A percentile compares a stretch with the other conserved stretches of the same genome.
These are phyloP conservation scores for Xylaria palmicola DNA, from an alignment of 495 filamentous ascomycete species.

Conservation along the genomic window DNA sequence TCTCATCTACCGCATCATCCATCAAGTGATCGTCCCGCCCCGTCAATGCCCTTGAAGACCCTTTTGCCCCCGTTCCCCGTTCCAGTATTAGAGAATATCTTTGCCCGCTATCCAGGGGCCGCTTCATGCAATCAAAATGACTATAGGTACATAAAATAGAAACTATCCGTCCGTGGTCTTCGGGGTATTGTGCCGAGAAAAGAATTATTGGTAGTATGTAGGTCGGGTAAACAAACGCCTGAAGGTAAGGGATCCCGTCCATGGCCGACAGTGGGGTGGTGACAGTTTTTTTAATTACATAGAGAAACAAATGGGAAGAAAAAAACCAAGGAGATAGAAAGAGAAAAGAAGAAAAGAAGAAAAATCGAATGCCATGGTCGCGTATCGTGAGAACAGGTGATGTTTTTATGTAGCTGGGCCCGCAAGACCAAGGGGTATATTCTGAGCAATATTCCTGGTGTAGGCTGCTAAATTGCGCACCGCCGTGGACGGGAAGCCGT, in stretches of 20 bases:
- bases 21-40: conserved; percentile 7
- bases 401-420: no score
- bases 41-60: neutral
- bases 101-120: neutral
- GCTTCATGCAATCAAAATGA: neutral
- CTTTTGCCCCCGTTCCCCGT: conserved; percentile 4
- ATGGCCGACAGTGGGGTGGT: no score
- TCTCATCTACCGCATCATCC: conserved; percentile 14
- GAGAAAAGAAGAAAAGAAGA: no score
- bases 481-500: neutral
- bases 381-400: neutral
- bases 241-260: no score
- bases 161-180: neutral
- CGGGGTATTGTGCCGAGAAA: no score
- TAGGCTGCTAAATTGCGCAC: neutral
- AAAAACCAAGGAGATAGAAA: no score
- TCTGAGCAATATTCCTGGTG: neutral
- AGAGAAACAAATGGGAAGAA: no score
- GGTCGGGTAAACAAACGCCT: no score
- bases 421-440: neutral
- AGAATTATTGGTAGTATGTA: no score
- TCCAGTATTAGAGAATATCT: conserved; percentile 4
- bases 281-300: no score
- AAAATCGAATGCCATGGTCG: no score
- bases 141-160: neutral